These are phyloP conservation scores for Syzygium aromaticum DNA, from an alignment of 345 rosid species.

Conservation along the genomic window DNA sequence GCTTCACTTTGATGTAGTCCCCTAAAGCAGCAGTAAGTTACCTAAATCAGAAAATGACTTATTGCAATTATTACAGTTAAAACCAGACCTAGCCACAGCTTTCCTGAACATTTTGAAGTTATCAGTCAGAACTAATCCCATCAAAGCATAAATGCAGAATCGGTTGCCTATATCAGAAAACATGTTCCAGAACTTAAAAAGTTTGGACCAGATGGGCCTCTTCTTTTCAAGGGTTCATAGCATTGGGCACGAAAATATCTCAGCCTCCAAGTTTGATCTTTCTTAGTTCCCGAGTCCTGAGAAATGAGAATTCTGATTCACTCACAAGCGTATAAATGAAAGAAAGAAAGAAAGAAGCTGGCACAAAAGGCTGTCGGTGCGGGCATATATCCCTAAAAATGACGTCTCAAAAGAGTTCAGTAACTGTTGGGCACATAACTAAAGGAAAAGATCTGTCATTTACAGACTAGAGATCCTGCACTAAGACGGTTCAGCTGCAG, in stretches of 20 bases:
- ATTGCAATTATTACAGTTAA: conserved; percentile 66
- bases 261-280: conserved; percentile 26
- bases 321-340: background rate
- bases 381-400: too few relatives aligned
- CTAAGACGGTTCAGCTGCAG: too few relatives aligned
- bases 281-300: conserved; percentile 29
- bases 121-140: background rate
- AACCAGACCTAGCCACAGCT: conserved; percentile 76
- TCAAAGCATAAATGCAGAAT: background rate
- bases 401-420: too few relatives aligned
- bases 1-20: conserved; percentile 59
- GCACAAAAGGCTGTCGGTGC: too few relatives aligned
- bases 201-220: conserved; percentile 85
- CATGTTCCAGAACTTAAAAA: conserved; percentile 42
- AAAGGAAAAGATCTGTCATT: too few relatives aligned
- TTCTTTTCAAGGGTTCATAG: conserved; percentile 74
- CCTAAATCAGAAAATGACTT: conserved; percentile 81
- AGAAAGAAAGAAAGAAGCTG: background rate
- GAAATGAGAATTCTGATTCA: background rate
- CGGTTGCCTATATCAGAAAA: background rate
- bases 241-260: conserved; percentile 76
- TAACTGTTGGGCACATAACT: too few relatives aligned
- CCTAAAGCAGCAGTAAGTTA: conserved; percentile 57
- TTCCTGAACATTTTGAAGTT: conserved; percentile 31
- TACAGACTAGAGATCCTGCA: too few relatives aligned